These are phyloP conservation scores for Stachybotrys echinatus DNA, from an alignment of 2,329 filamentous ascomycete species.

Conservation along the genomic window DNA sequence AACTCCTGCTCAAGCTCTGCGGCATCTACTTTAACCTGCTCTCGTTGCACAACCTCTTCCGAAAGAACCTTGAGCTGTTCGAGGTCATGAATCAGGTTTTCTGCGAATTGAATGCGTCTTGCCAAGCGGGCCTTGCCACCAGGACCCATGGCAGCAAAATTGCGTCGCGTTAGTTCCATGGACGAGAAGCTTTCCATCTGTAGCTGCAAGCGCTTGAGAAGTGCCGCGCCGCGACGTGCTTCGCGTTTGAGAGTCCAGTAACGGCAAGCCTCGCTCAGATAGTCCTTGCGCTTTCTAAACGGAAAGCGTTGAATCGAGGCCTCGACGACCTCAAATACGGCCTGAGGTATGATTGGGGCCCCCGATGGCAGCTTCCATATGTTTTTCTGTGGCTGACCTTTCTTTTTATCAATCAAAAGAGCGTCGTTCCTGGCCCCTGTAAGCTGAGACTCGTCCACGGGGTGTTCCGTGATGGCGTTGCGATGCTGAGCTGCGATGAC, in stretches of 20 bases:
- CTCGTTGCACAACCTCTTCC: slow-evolving; percentile 67
- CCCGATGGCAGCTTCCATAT: slow-evolving; percentile 92
- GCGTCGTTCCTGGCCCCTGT: slow-evolving; percentile 78
- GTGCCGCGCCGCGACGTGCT: slow-evolving; percentile 80
- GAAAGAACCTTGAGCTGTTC: slow-evolving; percentile 68
- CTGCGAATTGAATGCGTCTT: slow-evolving; percentile 83
- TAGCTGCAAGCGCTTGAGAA: slow-evolving; percentile 87
- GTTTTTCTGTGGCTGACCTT: slow-evolving; percentile 34
- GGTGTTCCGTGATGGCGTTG: slow-evolving; percentile 59
- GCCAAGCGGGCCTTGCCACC: slow-evolving; percentile 72
- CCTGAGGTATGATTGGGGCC: slow-evolving; percentile 86
- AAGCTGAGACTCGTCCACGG: slow-evolving; percentile 75
- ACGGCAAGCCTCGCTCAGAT: slow-evolving; percentile 85
- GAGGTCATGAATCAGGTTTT: slow-evolving; percentile 70
- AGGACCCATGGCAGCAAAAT: slow-evolving; percentile 93
- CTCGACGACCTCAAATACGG: slow-evolving; percentile 82
- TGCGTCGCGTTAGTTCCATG: slow-evolving; percentile 92
- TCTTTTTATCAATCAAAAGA: slow-evolving; percentile 71
- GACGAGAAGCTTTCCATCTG: slow-evolving; percentile 96
- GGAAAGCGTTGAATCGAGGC: slow-evolving; percentile 76
- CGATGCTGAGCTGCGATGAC: slow-evolving; percentile 71
- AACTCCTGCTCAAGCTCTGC: slow-evolving; percentile 72
- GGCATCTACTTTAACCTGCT: slow-evolving; percentile 71
- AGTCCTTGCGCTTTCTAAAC: slow-evolving; percentile 81
- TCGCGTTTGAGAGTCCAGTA: slow-evolving; percentile 98